Conservation (phyloP, 345 rosid species). For the Hibiscus mutabilis region DNA sequence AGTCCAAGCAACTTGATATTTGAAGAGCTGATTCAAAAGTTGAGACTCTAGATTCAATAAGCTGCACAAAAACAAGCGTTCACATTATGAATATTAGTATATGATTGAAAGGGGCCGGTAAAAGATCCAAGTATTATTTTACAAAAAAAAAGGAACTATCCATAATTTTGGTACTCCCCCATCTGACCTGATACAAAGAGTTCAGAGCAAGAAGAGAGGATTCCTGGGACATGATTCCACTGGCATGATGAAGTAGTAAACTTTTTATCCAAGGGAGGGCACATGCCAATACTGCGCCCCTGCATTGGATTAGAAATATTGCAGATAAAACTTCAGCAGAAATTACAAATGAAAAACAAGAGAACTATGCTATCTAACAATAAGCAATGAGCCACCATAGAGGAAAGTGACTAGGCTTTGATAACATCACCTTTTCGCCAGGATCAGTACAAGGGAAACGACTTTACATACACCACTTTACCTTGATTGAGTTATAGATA, state of each 20-base stretch:
- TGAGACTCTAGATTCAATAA: constrained; percentile 71
- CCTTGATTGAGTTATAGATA: constrained; percentile 77
- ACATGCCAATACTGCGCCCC: constrained; percentile 88
- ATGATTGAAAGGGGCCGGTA: not conserved
- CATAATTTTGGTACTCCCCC: not conserved
- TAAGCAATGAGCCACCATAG: no score
- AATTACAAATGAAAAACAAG: not conserved
- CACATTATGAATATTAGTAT: not conserved
- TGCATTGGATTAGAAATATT: constrained; percentile 19
- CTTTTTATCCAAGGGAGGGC: constrained; percentile 85
- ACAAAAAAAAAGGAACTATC: not conserved
- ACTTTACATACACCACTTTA: constrained; percentile 15
- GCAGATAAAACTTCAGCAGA: not conserved
- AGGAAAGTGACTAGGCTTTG: not conserved
- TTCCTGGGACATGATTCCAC: constrained; percentile 78
- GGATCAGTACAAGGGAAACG: not conserved
- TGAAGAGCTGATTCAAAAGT: constrained; percentile 62
- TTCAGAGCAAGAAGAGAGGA: constrained; percentile 64
- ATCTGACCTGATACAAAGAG: constrained; percentile 76
- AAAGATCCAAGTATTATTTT: not conserved
- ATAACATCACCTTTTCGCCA: no score
- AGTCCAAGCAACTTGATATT: constrained; percentile 65
- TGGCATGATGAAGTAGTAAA: constrained; percentile 77
- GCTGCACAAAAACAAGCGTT: constrained; percentile 37
- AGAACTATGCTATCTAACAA: no score